Conservation (phyloP, 2,329 filamentous ascomycete genomes). For the Trichoderma sp. region DNA sequence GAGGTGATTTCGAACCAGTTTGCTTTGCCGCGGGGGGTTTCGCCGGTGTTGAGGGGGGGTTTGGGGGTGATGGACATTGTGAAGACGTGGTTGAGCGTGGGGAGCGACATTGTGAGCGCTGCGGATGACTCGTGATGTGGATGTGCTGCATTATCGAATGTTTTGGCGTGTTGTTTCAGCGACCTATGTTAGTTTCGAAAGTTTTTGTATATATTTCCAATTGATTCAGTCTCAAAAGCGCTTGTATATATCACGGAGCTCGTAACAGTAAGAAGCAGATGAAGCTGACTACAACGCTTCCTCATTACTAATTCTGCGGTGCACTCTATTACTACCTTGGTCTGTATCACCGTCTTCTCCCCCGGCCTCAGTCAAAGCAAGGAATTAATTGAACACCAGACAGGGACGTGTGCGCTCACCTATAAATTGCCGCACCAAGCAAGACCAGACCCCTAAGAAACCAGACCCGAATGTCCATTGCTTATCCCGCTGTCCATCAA, state of each 20-base stretch:
- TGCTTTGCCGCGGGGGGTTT: slow-evolving; percentile 15
- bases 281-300: neutral
- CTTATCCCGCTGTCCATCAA: neutral
- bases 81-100: slow-evolving; percentile 16
- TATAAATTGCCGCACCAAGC: neutral
- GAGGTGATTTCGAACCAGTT: slow-evolving; percentile 18
- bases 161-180: neutral
- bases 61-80: slow-evolving; percentile 15
- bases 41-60: neutral
- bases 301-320: neutral
- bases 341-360: neutral
- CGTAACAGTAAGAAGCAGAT: too few relatives aligned
- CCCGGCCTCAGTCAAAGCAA: neutral
- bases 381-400: neutral
- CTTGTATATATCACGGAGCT: neutral
- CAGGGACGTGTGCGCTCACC: neutral
- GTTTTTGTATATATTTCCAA: neutral
- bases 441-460: neutral
- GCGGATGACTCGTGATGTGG: too few relatives aligned
- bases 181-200: neutral
- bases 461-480: neutral
- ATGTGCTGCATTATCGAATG: neutral
- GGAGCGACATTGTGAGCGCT: neutral
- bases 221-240: neutral
- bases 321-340: neutral